Evolutionary conservation across 1,284 basidiomycete species (phyloP).

Genomic region (Boletellus deceptivus): DNA sequence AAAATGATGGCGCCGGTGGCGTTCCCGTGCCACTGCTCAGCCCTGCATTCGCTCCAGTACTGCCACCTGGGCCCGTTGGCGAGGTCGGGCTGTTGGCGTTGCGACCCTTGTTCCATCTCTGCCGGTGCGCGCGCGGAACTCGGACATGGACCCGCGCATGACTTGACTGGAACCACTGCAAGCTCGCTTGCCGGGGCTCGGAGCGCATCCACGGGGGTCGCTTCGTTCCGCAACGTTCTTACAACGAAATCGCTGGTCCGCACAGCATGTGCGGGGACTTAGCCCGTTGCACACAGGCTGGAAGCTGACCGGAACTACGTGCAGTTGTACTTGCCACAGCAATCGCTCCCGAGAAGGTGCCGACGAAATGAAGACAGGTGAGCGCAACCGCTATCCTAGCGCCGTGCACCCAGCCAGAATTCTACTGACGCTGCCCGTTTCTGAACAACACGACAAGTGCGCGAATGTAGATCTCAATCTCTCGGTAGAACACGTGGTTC

Average conservation of each 20-base stretch:
- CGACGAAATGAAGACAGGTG: background rate
- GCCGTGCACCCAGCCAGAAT: background rate
- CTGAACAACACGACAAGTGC: slow-evolving; percentile 17
- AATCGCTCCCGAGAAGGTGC: background rate
- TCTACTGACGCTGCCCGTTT: slow-evolving; percentile 3
- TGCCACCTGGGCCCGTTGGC: slow-evolving; percentile 16
- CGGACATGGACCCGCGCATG: background rate
- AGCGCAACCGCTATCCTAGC: background rate
- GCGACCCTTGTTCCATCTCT: slow-evolving; percentile 29
- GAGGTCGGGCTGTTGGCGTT: slow-evolving; percentile 27
- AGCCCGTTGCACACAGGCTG: slow-evolving; percentile 19
- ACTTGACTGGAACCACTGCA: background rate
- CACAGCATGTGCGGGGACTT: slow-evolving; percentile 25
- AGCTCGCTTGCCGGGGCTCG: background rate
- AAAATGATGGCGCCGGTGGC: slow-evolving; percentile 26
- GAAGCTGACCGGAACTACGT: slow-evolving; percentile 18
- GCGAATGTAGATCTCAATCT: slow-evolving; percentile 15
- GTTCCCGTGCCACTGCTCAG: slow-evolving; percentile 21
- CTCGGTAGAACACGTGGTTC: slow-evolving; percentile 19
- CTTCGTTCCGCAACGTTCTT: background rate
- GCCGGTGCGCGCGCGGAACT: no score
- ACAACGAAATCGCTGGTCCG: slow-evolving; percentile 1
- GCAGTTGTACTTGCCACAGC: slow-evolving; percentile 21
- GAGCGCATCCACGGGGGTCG: slow-evolving; percentile 3
- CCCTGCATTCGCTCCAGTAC: slow-evolving; percentile 19